Percentiles rank a stretch among this genome's conserved stretches.
These are phyloP conservation scores for Fusarium poae DNA, from an alignment of 2,329 filamentous ascomycete genomes.

Conservation along the genomic window DNA sequence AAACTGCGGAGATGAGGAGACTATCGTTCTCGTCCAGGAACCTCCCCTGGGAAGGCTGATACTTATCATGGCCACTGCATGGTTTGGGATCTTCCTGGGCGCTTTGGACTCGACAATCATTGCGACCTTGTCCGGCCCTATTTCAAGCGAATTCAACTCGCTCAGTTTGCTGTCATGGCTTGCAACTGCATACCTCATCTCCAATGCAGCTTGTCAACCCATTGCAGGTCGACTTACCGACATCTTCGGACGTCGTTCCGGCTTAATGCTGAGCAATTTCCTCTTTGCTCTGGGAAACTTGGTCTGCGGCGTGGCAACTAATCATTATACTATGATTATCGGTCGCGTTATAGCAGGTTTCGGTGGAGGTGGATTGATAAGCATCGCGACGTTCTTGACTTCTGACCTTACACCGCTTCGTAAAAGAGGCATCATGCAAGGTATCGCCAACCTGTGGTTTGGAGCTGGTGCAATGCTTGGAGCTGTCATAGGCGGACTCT, in stretches of 20 bases:
- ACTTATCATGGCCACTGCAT: slow-evolving; percentile 14
- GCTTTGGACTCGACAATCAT: slow-evolving; percentile 79
- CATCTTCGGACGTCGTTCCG: slow-evolving; percentile 80
- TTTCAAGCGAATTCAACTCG: slow-evolving; percentile 81
- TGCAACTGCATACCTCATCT: slow-evolving; percentile 82
- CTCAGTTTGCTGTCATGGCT: slow-evolving; percentile 84
- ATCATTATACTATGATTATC: slow-evolving; percentile 74
- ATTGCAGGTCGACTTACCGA: slow-evolving; percentile 85
- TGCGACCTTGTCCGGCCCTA: slow-evolving; percentile 81
- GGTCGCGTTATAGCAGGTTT: slow-evolving; percentile 81
- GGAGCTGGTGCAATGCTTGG: slow-evolving; percentile 13
- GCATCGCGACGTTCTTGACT: slow-evolving; percentile 72
- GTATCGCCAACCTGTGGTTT: slow-evolving; percentile 15
- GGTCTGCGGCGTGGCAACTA: slow-evolving; percentile 77
- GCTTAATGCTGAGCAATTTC: slow-evolving; percentile 78
- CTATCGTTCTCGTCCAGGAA: neutral
- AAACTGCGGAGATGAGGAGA: neutral
- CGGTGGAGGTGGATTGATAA: slow-evolving; percentile 79
- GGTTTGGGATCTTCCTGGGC: slow-evolving; percentile 60
- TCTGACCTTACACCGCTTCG: slow-evolving; percentile 77
- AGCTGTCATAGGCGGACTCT: slow-evolving; percentile 5
- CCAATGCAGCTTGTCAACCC: slow-evolving; percentile 73
- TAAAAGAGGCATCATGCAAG: slow-evolving; percentile 49
- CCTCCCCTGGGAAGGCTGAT: neutral
- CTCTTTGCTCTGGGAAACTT: slow-evolving; percentile 81